Evolutionary conservation across 164 flowering plant species (phyloP), one percentile per base, ranked within the genome.

Genomic region (Aristolochia californica): DNA sequence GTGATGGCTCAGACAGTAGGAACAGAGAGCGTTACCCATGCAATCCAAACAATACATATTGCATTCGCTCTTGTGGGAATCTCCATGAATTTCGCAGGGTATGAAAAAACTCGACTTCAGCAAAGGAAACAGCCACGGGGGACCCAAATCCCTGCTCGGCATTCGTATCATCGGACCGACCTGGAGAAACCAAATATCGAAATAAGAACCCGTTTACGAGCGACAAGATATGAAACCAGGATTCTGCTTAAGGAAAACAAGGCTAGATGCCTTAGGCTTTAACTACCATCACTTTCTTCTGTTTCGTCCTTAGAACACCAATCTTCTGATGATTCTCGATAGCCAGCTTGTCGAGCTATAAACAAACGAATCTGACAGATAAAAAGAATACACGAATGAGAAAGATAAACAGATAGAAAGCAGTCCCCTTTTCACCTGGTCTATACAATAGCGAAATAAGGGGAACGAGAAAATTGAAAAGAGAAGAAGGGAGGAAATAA

Each of bases 21-120:
- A 76, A 51, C 91, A 85, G 47, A 83, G 57, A 40, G 91, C 77
- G 50, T 65, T 61, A 7, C 75, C 82, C 67, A 67, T 65, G 62
- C 91, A 85, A 53, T 85, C 84, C 68, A 85, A 70, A 51, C 91
- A 85, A 62, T 66, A 85, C 71, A 79, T 27, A 45, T 85, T 85
- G 68, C 91, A 85, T 72, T 83, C 86, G 57, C 81, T 79, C 57
- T 79, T 85, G 45, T 67, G 68, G 3, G 84, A 72, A 56, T 77
- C 77, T 0, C 70, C 80, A 57, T 85, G 91, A 43, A 68, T 28
- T 15, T 44, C 22, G 38, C 91, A 85, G 18, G 77, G 77, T 16
- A 57, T n/a, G 58, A 85, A 85, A 69, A 66, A 84, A 60, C 47
- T 71, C 0, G 77, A 77, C 49, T 58, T 60, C 51, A 85, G 69